A percentile compares a stretch with the other conserved stretches of the same genome.
These are phyloP conservation scores for Beta macrorhiza DNA, from an alignment of 179 eudicot genomes.

Conservation along the genomic window DNA sequence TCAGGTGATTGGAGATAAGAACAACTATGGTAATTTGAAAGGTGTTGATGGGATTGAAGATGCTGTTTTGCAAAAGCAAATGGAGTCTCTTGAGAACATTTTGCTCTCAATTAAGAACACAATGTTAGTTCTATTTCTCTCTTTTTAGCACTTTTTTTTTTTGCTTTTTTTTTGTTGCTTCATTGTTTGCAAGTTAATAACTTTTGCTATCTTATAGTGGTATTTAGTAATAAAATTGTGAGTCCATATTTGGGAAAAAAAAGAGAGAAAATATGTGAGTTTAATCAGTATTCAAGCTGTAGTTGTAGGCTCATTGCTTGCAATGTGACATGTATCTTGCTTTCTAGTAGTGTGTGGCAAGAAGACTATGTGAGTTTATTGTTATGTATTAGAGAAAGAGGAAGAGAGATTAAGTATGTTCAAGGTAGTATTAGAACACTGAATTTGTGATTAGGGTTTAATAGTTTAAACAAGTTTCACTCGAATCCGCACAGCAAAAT, in stretches of 20 bases:
- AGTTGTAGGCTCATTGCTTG: neutral
- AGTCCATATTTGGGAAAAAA: too few species aligned
- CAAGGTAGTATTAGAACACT: neutral
- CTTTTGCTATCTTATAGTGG: neutral
- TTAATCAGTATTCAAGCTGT: neutral
- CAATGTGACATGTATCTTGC: neutral
- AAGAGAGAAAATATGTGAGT: neutral
- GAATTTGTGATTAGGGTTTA: neutral
- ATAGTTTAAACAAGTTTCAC: neutral
- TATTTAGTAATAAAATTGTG: neutral
- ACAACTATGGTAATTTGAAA: slow-evolving; percentile 63
- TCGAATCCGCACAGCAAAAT: neutral
- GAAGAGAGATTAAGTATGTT: neutral
- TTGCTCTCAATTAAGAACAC: slow-evolving; percentile 54
- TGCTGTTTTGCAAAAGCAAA: slow-evolving; percentile 59
- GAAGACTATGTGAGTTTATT: neutral
- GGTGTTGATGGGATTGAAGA: slow-evolving; percentile 57
- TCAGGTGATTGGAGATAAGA: slow-evolving; percentile 61
- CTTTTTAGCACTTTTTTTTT: neutral
- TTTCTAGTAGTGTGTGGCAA: neutral
- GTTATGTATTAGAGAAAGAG: neutral
- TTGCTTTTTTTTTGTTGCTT: neutral
- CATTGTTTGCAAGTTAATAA: neutral
- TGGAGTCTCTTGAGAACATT: slow-evolving; percentile 66
- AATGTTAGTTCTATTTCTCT: slow-evolving; percentile 40